phyloP scores from a whole-genome alignment of 257 asterid species.

The Gentiana dahurica region DNA sequence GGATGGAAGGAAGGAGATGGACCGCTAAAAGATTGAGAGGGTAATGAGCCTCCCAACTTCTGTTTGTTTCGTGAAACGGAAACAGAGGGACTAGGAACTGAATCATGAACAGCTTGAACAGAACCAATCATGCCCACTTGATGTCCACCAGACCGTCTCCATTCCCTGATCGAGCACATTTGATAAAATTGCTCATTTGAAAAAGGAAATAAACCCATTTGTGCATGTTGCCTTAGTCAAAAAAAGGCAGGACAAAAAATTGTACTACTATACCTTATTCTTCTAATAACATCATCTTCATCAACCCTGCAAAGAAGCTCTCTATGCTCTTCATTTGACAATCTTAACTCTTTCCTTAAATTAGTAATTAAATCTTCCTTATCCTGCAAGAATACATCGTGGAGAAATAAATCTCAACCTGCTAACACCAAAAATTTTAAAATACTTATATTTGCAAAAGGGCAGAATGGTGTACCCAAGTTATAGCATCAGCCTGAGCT shows the following conservation, averaged over 20 bases:
- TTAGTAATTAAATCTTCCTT: constrained; percentile 88
- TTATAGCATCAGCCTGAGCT: constrained; percentile 87
- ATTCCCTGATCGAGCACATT: constrained; percentile 14
- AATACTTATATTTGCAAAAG: constrained; percentile 14
- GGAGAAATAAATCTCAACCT: constrained; percentile 27
- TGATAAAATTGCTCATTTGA: neutral
- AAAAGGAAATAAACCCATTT: neutral
- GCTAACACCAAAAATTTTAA: constrained; percentile 17
- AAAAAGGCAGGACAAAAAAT: neutral
- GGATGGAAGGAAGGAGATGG: constrained; percentile 20
- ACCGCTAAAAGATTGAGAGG: constrained; percentile 20
- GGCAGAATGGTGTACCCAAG: constrained; percentile 55
- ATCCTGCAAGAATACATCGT: constrained; percentile 42
- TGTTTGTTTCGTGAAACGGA: constrained; percentile 24
- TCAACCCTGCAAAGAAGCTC: constrained; percentile 73
- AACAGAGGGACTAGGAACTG: constrained; percentile 24
- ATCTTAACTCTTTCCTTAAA: constrained; percentile 78
- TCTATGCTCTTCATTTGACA: constrained; percentile 88
- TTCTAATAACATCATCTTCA: constrained; percentile 64
- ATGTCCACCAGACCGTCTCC: constrained; percentile 25
- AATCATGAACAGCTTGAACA: constrained; percentile 23
- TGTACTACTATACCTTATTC: constrained; percentile 47
- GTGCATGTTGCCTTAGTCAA: neutral
- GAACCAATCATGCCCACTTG: constrained; percentile 17
- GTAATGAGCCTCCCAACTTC: constrained; percentile 17